phyloP scores from a whole-genome alignment of 495 filamentous ascomycete genomes.

The Stereocaulon alpinum region DNA sequence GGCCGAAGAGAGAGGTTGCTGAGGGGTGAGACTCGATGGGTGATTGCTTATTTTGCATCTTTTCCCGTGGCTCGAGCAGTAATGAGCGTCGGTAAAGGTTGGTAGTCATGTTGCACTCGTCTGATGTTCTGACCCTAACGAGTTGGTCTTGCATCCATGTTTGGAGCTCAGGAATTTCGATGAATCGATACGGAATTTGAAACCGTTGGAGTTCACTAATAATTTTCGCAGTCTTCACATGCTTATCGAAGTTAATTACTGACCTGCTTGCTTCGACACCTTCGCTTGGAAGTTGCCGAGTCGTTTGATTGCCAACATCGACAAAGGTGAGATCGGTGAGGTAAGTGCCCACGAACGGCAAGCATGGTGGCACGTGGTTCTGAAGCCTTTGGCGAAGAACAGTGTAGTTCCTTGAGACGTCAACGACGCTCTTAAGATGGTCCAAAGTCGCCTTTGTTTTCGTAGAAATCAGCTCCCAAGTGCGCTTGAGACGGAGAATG shows the following conservation, averaged over 20 bases:
- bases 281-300: constrained; percentile 37
- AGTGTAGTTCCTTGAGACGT: constrained; percentile 82
- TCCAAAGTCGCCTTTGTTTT: constrained; percentile 77
- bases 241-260: constrained; percentile 98
- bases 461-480: constrained; percentile 82
- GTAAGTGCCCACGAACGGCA: constrained; percentile 96
- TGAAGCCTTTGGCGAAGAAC: constrained; percentile 82
- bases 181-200: constrained; percentile 85
- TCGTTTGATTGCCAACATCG: constrained; percentile 83
- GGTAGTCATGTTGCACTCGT: constrained; percentile 63
- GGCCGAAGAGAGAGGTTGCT: constrained; percentile 29
- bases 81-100: constrained; percentile 81
- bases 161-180: constrained; percentile 80
- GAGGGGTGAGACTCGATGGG: constrained; percentile 12
- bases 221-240: constrained; percentile 85
- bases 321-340: constrained; percentile 72
- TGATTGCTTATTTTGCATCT: constrained; percentile 20
- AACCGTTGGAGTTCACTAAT: constrained; percentile 95
- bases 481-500: constrained; percentile 81
- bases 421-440: constrained; percentile 67
- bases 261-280: constrained; percentile 45
- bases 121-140: constrained; percentile 64
- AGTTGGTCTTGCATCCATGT: constrained; percentile 87
- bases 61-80: constrained; percentile 74
- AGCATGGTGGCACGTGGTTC: constrained; percentile 79